Base-by-base conservation (phyloP, 306 rosid species). In the Pyrus communis region DNA sequence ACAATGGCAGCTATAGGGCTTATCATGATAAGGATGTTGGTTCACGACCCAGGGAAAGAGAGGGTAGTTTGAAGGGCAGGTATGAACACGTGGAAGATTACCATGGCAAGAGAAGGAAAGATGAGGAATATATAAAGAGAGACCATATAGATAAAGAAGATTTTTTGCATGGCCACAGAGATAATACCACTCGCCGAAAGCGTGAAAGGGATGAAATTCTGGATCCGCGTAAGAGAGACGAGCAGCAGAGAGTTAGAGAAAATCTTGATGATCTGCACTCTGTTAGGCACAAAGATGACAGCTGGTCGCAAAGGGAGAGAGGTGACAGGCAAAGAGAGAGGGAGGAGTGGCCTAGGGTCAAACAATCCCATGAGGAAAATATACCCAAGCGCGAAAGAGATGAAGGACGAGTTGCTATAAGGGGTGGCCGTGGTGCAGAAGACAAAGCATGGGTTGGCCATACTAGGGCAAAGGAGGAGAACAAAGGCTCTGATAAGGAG, bases 101-200 rank as follows among this genome's bases (percentile, higher is more conserved):
- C 83, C 93, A 88, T 79, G 84, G 83, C 82, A 96, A 96, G 89
- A 91, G 91, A 86, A 92, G 95, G 82, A 92, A 91, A 87, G 98
- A 85, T 33, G 98, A 92, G 73, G 99, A 96, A 72, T 85, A 88
- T 81, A 77, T 81, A 66, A 82, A 92, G 86, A 87, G 93, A 80
- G 97, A 92, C 77, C 91, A 89, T 74, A 80, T 81, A 49, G 92
- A 90, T 69, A 91, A 89, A 86, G 99, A 92, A 81, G 98, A 92
- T 75, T 72, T 75, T 61, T 55, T 86, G 82, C 95, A 84, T 81
- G 91, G 87, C 76, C 88, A 83, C 74, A 83, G 91, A 76, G 97
- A 92, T 75, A 89, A 68, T 89, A 72, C 83, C 77, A 79, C 75
- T 76, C 85, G 86, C 52, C 88, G 89, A 31, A 91, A 89, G 80